Evolutionary conservation across 352 stramenopile genomes (phyloP), one percentile per base, ranked within the genome.

Genomic region (Globisporangium spinosum): DNA sequence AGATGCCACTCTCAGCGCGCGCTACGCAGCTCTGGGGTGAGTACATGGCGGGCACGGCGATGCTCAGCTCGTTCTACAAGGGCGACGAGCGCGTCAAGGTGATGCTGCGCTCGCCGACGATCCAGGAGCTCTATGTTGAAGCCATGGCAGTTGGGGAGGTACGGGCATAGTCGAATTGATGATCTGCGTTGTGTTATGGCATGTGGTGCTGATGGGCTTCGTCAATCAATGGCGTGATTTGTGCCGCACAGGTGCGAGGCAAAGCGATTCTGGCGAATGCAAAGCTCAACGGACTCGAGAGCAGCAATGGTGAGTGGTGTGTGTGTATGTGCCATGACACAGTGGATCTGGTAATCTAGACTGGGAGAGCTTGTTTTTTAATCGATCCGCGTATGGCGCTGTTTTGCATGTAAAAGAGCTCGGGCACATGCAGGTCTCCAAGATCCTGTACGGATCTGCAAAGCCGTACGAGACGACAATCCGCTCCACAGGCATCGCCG

Each of bases 41-140:
- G 70, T 96, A 96, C 74, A 96, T 96, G 88, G 84, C 77, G 6
- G 88, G 86, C 54, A 90, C 83, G 12, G 75, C 75, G 59, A 96
- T 96, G 88, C 70, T 94, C n/a, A 90, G 85, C 73, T 87, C 88
- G 5, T 93, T 96, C 70, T 94, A 85, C 70, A 96, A 96, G 67
- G 83, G 85, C 64, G 85, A 96, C 65, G 88, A 96, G 74, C 88
- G 88, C 58, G 75, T 96, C 65, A 92, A 93, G 65, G 68, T 89
- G 76, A 75, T 79, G 58, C 73, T 95, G 45, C 86, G 78, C 29
- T 86, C 83, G 57, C 74, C 77, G n/a, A 72, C 75, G 62, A 83
- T 90, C 32, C 78, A 82, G n/a, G 84, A 94, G 66, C 68, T 94
- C 3, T 94, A 93, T 62, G 80, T 89, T 15, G 88, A 96, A 65